Evolutionary conservation across 2,329 filamentous ascomycete species (phyloP).

Genomic region (Chalara sp.): DNA sequence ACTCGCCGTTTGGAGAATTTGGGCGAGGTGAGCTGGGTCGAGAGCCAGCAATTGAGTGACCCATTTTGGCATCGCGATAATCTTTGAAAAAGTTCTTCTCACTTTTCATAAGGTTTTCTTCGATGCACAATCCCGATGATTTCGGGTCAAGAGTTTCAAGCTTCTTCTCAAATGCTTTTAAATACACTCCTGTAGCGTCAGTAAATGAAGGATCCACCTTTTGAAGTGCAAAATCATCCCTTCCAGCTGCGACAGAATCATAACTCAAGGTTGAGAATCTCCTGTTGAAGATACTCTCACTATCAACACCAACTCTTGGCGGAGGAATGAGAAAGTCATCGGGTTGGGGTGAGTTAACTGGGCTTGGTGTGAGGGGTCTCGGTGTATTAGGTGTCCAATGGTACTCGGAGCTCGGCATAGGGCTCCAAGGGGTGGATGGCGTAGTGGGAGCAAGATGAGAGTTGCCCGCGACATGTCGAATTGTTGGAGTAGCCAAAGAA

Average conservation of each 20-base stretch:
- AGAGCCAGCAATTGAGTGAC: slow-evolving; percentile 17
- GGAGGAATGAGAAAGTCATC: slow-evolving; percentile 9
- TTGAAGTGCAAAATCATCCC: slow-evolving; percentile 55
- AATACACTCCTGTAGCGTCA: slow-evolving; percentile 56
- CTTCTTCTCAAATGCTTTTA: slow-evolving; percentile 48
- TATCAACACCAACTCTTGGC: not conserved
- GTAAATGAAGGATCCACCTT: slow-evolving; percentile 63
- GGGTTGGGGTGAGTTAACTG: slow-evolving; percentile 1
- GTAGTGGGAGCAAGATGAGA: not conserved
- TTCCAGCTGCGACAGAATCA: slow-evolving; percentile 45
- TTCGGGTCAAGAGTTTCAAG: slow-evolving; percentile 45
- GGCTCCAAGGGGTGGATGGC: not conserved
- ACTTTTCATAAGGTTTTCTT: slow-evolving; percentile 56
- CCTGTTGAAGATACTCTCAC: slow-evolving; percentile 1
- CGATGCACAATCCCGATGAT: slow-evolving; percentile 58
- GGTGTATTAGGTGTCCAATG: slow-evolving; percentile 1
- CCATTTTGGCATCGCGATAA: slow-evolving; percentile 52
- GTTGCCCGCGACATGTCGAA: not conserved
- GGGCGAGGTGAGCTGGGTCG: slow-evolving; percentile 2
- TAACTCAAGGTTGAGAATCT: slow-evolving; percentile 39
- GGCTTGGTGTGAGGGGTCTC: slow-evolving; percentile 1
- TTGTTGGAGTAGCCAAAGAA: not conserved
- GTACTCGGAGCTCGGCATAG: not conserved
- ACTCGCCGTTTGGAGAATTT: not conserved
- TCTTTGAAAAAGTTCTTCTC: slow-evolving; percentile 62